phyloP scores from a whole-genome alignment of 2,329 filamentous ascomycete genomes.

The Beauveria varroae region DNA sequence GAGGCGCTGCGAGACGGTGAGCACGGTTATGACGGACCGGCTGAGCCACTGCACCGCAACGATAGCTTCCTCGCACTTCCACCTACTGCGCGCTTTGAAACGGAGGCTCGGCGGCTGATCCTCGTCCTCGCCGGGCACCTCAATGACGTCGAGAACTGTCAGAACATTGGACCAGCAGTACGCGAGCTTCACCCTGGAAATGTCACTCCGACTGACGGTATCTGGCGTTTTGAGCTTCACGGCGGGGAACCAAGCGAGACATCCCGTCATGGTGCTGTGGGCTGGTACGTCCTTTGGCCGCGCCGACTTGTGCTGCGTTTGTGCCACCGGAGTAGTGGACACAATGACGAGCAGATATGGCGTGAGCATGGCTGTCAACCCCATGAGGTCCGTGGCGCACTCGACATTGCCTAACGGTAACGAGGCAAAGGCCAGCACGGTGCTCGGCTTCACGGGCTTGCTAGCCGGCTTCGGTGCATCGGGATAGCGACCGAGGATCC shows the following conservation, averaged over 20 bases:
- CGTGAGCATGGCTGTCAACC: constrained; percentile 88
- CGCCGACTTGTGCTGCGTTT: constrained; percentile 91
- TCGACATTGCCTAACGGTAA: constrained; percentile 92
- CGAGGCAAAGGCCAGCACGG: constrained; percentile 84
- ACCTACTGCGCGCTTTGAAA: constrained; percentile 78
- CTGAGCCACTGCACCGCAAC: constrained; percentile 96
- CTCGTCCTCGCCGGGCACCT: constrained; percentile 58
- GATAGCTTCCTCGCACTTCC: constrained; percentile 91
- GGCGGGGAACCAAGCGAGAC: constrained; percentile 93
- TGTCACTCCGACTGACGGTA: constrained; percentile 55
- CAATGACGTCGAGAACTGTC: constrained; percentile 82
- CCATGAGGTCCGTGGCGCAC: constrained; percentile 77
- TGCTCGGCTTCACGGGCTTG: constrained; percentile 79
- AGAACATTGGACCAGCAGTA: constrained; percentile 99
- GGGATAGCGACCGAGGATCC: constrained; percentile 88
- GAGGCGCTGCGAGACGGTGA: constrained; percentile 90
- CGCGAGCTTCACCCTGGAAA: constrained; percentile 78
- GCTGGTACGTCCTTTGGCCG: constrained; percentile 85
- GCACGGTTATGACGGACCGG: constrained; percentile 79
- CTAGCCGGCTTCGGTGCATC: constrained; percentile 53
- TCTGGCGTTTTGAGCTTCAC: constrained; percentile 81
- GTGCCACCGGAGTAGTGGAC: constrained; percentile 90
- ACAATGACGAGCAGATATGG: constrained; percentile 95
- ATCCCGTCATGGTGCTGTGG: constrained; percentile 88
- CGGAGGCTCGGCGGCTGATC: constrained; percentile 71